These are phyloP conservation scores for Periconia sp. DNA, from an alignment of 2,329 filamentous ascomycete genomes.

Conservation along the genomic window DNA sequence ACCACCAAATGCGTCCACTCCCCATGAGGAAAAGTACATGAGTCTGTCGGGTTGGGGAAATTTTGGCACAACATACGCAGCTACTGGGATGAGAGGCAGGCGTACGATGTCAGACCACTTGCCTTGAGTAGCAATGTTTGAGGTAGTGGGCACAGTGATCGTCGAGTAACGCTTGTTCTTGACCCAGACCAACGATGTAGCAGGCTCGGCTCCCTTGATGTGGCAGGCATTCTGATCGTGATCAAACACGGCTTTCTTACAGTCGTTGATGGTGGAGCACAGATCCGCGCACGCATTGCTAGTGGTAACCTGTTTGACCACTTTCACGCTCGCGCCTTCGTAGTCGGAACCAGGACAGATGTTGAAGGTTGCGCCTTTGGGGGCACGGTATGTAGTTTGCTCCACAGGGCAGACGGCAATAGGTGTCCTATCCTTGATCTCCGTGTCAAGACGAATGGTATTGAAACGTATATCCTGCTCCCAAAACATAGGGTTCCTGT, in stretches of 20 bases:
- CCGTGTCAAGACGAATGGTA: conserved; percentile 22
- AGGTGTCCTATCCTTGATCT: conserved; percentile 13
- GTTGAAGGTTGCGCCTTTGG: conserved; percentile 19
- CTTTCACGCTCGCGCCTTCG: conserved; percentile 19
- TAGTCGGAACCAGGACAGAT: conserved; percentile 28
- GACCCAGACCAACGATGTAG: conserved; percentile 25
- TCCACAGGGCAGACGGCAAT: conserved; percentile 24
- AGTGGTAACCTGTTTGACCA: conserved; percentile 12
- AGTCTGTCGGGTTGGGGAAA: conserved; percentile 22
- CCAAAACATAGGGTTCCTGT: conserved; percentile 17
- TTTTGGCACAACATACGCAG: conserved; percentile 29
- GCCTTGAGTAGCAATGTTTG: conserved; percentile 17
- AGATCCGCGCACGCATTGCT: conserved; percentile 23
- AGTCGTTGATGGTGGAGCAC: conserved; percentile 21
- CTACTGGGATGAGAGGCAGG: conserved; percentile 31
- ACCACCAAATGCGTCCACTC: conserved; percentile 20
- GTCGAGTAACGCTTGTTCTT: conserved; percentile 25
- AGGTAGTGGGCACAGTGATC: not conserved
- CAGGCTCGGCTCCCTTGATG: conserved; percentile 24
- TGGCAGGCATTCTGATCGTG: conserved; percentile 17
- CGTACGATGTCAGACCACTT: conserved; percentile 28
- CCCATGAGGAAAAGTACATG: conserved; percentile 32
- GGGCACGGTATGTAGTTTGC: conserved; percentile 17
- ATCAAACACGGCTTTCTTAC: conserved; percentile 26
- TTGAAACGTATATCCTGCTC: conserved; percentile 20